These are phyloP conservation scores for Daldinia childiae DNA, from an alignment of 495 filamentous ascomycete species.

Conservation along the genomic window DNA sequence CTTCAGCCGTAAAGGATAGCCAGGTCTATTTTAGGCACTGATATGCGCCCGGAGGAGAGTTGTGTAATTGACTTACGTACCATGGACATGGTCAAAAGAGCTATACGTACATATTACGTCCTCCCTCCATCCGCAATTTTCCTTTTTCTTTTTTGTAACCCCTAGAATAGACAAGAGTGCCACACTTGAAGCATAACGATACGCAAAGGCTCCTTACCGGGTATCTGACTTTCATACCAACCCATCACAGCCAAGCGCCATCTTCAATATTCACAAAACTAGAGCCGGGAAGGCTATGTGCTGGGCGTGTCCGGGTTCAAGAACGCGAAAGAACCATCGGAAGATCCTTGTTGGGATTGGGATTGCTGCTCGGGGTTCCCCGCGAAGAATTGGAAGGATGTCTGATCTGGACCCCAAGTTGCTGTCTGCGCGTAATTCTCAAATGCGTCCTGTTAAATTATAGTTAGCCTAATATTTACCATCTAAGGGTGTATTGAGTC, in stretches of 20 bases:
- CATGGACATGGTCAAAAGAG: conserved; percentile 1
- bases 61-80: conserved; percentile 22
- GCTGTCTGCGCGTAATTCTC: conserved; percentile 61
- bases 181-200: conserved; percentile 14
- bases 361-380: conserved; percentile 51
- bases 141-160: conserved; percentile 21
- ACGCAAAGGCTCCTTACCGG: conserved; percentile 16
- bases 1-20: neutral
- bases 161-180: neutral
- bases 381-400: conserved; percentile 57
- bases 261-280: conserved; percentile 6
- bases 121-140: conserved; percentile 1
- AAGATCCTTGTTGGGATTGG: conserved; percentile 48
- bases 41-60: conserved; percentile 23
- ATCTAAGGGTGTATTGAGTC: neutral
- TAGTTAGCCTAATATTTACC: conserved; percentile 13
- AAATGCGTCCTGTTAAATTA: conserved; percentile 53
- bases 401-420: conserved; percentile 56
- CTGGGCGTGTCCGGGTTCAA: conserved; percentile 35
- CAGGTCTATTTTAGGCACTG: neutral
- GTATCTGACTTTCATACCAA: conserved; percentile 31
- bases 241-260: conserved; percentile 22
- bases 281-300: conserved; percentile 6
- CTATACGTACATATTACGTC: conserved; percentile 10
- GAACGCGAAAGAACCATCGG: conserved; percentile 42